Evolutionary conservation across 208 protist species (phyloP), one percentile per base, ranked within the genome.

Genomic region (Wallacemonas sp.): DNA sequence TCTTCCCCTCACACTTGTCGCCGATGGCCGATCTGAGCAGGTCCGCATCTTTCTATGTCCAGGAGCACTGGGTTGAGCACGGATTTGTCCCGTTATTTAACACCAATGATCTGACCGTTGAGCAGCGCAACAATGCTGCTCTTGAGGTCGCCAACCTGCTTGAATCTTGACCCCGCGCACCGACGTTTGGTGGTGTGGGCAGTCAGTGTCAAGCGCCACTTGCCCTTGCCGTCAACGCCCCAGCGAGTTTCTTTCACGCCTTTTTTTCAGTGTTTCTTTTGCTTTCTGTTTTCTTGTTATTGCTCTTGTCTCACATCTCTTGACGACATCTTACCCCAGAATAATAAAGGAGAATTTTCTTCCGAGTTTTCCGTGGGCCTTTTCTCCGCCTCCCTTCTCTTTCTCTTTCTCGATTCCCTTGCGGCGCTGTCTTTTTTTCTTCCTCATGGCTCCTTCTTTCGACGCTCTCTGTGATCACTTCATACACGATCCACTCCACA

Each of bases 401-500:
- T 26, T 52, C 44, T 32, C 44, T 65, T 67, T 42, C 22, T 10
- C 28, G 20, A 65, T 32, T 52, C 20, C 12, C 2, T 29, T 16
- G 5, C 25, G 57, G 16, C 25, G 10, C 41, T 10, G 10, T 33
- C 22, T 52, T 26, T 50, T 39, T 50, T 50, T 65, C 49, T 26
- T 52, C 25, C 23, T 50, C 12, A 23, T 46, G 26, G 22, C 16
- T 39, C 3, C 59, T 26, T 52, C 44, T 32, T 67, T 42, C 25
- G 28, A 23, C 12, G 45, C 14, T 25, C 48, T 57, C 67, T 36
- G 10, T 48, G 16, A 22, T 14, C 18, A 48, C 42, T 14, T 48
- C 42, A 48, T 48, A 70, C 33, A 52, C 25, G 45, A 12, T 61
- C 45, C 46, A 55, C 59, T 32, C 28, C 29, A 66, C 59, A 61